Percentiles rank a stretch among this genome's conserved stretches.
Conservation (phyloP, 108 stramenopile genomes). For the Nitzschia sp. region DNA sequence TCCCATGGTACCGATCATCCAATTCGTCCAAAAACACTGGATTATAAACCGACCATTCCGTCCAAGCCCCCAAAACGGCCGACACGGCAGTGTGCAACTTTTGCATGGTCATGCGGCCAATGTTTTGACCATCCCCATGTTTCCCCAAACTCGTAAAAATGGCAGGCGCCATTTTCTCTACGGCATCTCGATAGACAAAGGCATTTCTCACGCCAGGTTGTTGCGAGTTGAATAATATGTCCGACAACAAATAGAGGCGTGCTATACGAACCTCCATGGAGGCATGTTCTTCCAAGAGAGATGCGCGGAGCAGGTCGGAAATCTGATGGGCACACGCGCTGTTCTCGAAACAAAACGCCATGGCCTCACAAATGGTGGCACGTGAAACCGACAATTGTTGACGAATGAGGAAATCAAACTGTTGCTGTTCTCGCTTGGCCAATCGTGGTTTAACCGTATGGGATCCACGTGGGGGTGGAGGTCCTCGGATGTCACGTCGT, state of each 20-base stretch:
- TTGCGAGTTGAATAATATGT: conserved; percentile 86
- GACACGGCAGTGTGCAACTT: conserved; percentile 66
- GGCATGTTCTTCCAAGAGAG: conserved; percentile 53
- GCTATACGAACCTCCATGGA: conserved; percentile 68
- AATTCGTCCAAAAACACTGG: conserved; percentile 73
- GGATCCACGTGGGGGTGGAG: no score
- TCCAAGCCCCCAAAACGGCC: conserved; percentile 78
- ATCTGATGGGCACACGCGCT: conserved; percentile 63
- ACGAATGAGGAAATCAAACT: conserved; percentile 55
- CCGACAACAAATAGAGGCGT: conserved; percentile 75
- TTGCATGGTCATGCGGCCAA: conserved; percentile 73
- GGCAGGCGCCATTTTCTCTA: conserved; percentile 80
- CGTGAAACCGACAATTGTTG: conserved; percentile 56
- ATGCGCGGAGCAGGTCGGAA: conserved; percentile 54
- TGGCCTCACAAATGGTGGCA: conserved; percentile 72
- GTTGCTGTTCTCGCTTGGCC: conserved; percentile 47
- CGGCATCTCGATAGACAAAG: conserved; percentile 77
- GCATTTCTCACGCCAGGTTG: conserved; percentile 86
- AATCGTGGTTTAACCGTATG: conserved; percentile 7
- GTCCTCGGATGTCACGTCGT: no score
- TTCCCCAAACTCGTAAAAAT: conserved; percentile 69
- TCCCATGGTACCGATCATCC: conserved; percentile 69
- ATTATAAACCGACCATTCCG: conserved; percentile 83
- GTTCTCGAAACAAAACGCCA: conserved; percentile 89
- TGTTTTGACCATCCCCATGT: conserved; percentile 43